Evolutionary conservation across 495 filamentous ascomycete genomes (phyloP), one percentile per base, ranked within the genome.

Genomic region (Penicillium lividum): DNA sequence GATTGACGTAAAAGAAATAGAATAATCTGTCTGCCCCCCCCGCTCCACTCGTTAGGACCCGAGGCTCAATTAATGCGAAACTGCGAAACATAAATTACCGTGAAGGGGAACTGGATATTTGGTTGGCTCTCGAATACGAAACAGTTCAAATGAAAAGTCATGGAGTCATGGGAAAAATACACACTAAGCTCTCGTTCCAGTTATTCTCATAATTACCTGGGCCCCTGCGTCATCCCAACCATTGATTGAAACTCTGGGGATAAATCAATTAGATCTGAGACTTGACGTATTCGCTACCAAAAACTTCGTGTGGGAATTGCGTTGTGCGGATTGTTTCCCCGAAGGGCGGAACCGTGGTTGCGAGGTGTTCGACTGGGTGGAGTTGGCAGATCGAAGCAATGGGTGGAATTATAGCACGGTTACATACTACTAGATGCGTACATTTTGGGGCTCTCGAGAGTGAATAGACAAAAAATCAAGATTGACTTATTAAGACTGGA

Each of bases 31-130:
- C 38, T 42, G 38, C 11, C 33, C 40, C 33, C 40, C 25, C 3
- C 38, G 36, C 56, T 62, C 55, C 56, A 59, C 56, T 62, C 46
- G 40, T 31, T 55, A 51, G 49, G 53, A 38, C 51, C 51, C 45
- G 55, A 51, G 22, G 53, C 50, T 30, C 63, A 62, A 66, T 66
- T 52, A 47, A 66, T 66, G 51, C 57, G 63, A 66, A 66, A 66
- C 63, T 11, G 5, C 38, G 38, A 40, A 40, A 40, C 38, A 40
- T 1, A 40, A 40, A 40, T 40, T 40, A 40, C 38, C 16, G 38
- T 15, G 8, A 30, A 28, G 15, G 31, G 33, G 50, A 9, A 22
- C 2, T 22, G 22, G 22, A 22, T 22, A 22, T 25, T n/a, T 40
- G 38, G 38, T 40, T 16, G 13, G 38, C 13, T 0, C 11, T n/a